Conservation (phyloP, 108 stramenopile genomes). For the Aureococcus anophagefferens region DNA sequence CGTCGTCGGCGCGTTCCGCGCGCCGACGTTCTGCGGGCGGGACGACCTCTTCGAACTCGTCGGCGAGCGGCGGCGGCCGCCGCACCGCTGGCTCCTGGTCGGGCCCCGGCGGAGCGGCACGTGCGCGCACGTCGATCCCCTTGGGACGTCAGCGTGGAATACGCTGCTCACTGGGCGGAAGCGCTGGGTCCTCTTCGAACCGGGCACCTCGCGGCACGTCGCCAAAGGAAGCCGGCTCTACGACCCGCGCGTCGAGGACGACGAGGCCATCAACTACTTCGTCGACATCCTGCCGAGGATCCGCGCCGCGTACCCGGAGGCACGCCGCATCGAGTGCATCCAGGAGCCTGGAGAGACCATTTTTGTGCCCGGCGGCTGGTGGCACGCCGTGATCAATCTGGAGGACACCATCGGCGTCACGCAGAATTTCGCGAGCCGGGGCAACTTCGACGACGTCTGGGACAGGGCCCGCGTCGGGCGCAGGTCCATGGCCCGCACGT, state of each 20-base stretch:
- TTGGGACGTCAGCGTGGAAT: constrained; percentile 96
- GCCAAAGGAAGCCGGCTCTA: constrained; percentile 71
- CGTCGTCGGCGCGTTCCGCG: constrained; percentile 59
- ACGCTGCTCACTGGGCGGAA: constrained; percentile 81
- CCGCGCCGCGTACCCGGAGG: constrained; percentile 39
- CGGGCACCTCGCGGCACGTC: constrained; percentile 63
- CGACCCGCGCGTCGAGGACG: constrained; percentile 95
- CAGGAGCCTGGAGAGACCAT: constrained; percentile 92
- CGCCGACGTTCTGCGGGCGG: constrained; percentile 72
- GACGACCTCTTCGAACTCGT: constrained; percentile 86
- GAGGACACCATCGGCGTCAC: constrained; percentile 89
- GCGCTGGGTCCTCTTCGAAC: constrained; percentile 96
- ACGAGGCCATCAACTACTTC: constrained; percentile 96
- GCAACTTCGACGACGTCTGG: constrained; percentile 91
- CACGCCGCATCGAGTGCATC: constrained; percentile 76
- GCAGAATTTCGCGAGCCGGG: constrained; percentile 86
- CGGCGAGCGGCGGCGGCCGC: constrained; percentile 81
- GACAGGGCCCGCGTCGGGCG: constrained; percentile 72
- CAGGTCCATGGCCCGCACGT: constrained; percentile 84
- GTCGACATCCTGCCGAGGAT: constrained; percentile 77
- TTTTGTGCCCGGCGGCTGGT: constrained; percentile 92
- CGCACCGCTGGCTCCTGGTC: constrained; percentile 92
- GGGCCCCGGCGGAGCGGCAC: constrained; percentile 86
- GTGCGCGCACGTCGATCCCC: constrained; percentile 86
- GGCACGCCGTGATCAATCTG: constrained; percentile 95